These are phyloP conservation scores for Phtheirospermum japonicum DNA, from an alignment of 257 asterid genomes.

Conservation along the genomic window DNA sequence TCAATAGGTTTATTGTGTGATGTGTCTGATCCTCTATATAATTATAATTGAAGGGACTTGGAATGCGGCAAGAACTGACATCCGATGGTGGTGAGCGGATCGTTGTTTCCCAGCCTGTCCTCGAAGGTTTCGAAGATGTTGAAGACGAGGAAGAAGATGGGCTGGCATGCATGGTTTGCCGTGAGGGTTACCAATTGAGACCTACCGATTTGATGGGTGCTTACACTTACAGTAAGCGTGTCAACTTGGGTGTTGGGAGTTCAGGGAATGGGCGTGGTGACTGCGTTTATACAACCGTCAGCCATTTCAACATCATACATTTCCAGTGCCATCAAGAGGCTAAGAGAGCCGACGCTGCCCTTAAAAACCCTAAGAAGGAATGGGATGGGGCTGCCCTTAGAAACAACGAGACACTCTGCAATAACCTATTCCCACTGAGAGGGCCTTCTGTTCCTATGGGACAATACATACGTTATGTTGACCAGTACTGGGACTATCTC, in stretches of 20 bases:
- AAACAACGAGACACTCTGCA: conserved; percentile 91
- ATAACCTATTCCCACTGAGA: conserved; percentile 83
- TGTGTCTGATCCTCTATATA: conserved; percentile 24
- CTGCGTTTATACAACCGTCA: conserved; percentile 94
- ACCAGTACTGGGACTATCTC: conserved; percentile 97
- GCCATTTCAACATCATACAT: conserved; percentile 97
- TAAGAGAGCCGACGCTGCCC: conserved; percentile 96
- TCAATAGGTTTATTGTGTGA: conserved; percentile 1
- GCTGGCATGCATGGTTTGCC: conserved; percentile 97
- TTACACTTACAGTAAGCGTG: conserved; percentile 94
- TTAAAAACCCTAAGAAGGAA: conserved; percentile 85
- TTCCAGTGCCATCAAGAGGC: conserved; percentile 99
- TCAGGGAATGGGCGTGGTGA: conserved; percentile 94
- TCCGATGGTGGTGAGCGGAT: conserved; percentile 96
- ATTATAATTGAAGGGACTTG: conserved; percentile 64
- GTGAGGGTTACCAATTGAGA: conserved; percentile 90
- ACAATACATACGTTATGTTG: conserved; percentile 80
- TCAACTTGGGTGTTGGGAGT: conserved; percentile 80
- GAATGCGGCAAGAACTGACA: conserved; percentile 77
- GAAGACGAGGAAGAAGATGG: conserved; percentile 98
- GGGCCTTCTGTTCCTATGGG: conserved; percentile 83
- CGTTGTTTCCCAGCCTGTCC: conserved; percentile 75
- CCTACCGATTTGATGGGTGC: conserved; percentile 86
- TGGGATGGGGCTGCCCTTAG: conserved; percentile 99
- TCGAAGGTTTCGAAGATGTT: conserved; percentile 90